phyloP scores from a whole-genome alignment of 1,139 yeast species.

The Lodderomyces margitis region DNA sequence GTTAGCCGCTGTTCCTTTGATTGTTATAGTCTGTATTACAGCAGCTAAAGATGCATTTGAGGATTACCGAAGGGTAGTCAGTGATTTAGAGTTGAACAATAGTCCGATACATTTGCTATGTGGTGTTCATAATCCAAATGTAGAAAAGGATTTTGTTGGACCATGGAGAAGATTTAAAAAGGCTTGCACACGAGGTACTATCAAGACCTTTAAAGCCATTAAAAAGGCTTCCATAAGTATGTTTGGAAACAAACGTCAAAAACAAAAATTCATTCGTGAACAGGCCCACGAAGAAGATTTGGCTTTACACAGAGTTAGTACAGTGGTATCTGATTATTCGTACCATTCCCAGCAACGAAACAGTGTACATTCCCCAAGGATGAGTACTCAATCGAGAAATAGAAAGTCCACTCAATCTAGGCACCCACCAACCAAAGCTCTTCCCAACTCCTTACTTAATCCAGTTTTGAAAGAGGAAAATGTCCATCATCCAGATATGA shows the following conservation, averaged over 20 bases:
- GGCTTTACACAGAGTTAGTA: conserved; percentile 38
- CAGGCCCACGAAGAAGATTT: conserved; percentile 27
- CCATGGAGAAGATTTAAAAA: conserved; percentile 68
- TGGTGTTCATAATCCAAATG: conserved; percentile 74
- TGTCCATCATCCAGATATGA: conserved; percentile 15
- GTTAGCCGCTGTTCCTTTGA: conserved; percentile 87
- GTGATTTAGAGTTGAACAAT: conserved; percentile 85
- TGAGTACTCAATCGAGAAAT: conserved; percentile 10
- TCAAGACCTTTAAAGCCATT: conserved; percentile 20
- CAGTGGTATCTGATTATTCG: conserved; percentile 38
- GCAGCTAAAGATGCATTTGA: conserved; percentile 93
- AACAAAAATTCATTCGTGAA: conserved; percentile 27
- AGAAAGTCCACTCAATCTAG: conserved; percentile 11
- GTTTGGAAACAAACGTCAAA: conserved; percentile 30
- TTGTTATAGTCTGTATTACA: conserved; percentile 85
- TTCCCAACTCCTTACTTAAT: conserved; percentile 32
- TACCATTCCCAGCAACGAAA: conserved; percentile 13
- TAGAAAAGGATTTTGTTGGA: conserved; percentile 62
- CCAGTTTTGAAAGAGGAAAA: conserved; percentile 27
- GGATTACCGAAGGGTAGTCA: conserved; percentile 79
- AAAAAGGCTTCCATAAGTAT: conserved; percentile 22
- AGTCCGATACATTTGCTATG: conserved; percentile 74
- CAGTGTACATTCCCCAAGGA: conserved; percentile 7
- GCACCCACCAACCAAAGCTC: conserved; percentile 15
- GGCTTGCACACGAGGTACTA: conserved; percentile 27